Conservation (phyloP, 2,329 filamentous ascomycete species). For the Sarocladium kiliense region DNA sequence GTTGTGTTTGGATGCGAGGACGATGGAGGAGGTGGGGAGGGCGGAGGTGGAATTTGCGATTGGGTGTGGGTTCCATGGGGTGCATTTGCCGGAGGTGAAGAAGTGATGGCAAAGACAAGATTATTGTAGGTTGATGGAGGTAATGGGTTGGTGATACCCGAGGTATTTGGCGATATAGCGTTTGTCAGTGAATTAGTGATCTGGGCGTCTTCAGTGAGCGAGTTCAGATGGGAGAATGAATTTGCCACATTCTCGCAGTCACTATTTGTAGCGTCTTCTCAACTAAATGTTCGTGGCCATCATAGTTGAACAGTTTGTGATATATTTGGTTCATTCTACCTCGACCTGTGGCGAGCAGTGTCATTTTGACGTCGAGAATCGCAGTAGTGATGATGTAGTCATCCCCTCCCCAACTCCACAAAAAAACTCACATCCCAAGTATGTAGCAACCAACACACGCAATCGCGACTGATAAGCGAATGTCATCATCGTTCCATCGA, state of each 20-base stretch:
- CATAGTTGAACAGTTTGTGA: neutral
- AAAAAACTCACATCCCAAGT: neutral
- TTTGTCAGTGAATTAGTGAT: no score
- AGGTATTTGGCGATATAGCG: no score
- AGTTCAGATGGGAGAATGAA: no score
- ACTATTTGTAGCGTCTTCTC: no score
- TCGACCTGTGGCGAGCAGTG: neutral
- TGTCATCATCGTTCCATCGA: no score
- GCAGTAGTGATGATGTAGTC: neutral
- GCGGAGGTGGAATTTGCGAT: conserved; percentile 58
- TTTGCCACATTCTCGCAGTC: no score
- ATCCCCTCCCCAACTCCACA: conserved; percentile 1
- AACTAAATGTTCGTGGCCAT: neutral
- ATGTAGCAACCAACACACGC: neutral
- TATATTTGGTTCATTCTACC: neutral
- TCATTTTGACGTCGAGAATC: neutral
- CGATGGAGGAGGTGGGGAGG: conserved; percentile 58
- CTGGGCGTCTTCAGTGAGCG: no score
- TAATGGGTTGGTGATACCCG: no score
- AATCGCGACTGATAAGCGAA: neutral
- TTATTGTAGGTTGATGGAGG: no score
- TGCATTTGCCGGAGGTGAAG: conserved; percentile 29
- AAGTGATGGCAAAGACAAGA: neutral
- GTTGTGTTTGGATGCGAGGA: conserved; percentile 57
- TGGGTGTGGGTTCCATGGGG: conserved; percentile 61